Base-by-base conservation (phyloP, 2,329 filamentous ascomycete genomes). In the Mollisia scopiformis region DNA sequence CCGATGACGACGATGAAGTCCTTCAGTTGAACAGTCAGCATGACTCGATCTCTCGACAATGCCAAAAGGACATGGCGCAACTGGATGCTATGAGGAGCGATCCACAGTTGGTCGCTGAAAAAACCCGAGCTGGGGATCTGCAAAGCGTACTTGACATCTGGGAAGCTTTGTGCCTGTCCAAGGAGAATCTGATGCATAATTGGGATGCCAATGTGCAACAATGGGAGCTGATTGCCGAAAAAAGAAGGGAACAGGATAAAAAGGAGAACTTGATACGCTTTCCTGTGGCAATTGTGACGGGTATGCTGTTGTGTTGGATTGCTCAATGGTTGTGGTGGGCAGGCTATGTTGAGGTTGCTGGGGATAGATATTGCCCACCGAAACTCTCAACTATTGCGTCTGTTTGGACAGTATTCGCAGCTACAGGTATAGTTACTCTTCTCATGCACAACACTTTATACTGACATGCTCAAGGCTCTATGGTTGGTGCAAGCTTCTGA, bases 311-410 rank as follows among this genome's bases (percentile, higher is more conserved):
- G 28, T 56, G 54, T 21, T 56, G 54, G 54, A 56, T 56, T 33
- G 54, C 54, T 23, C 54, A 56, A 49, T 56, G 54, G 54, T 16
- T 56, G 23, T 56, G 35, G 31, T 56, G 54, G 54, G 54, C 54
- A 35, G 54, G 54, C n/a, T 56, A 47, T 49, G 39, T 56, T 43
- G 54, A 30, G 7, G 25, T 56, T 35, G 54, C 54, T 21, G 54
- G 54, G 13, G 54, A 56, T 33, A 31, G 27, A 7, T 56, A 56
- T n/a, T 49, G 35, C 25, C 54, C 54, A 28, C 33, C 13, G 11
- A 37, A 37, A 13, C 11, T 37, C 4, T 11, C 5, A 14, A 14
- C n/a, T 11, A 11, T 37, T 6, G 13, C 11, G 33, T 37, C n/a
- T 37, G 11, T 37, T 37, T 37, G 33, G 33, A 37, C 33, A 16